These are phyloP conservation scores for Colletotrichum liaoningense DNA, from an alignment of 2,329 filamentous ascomycete genomes.

Conservation along the genomic window DNA sequence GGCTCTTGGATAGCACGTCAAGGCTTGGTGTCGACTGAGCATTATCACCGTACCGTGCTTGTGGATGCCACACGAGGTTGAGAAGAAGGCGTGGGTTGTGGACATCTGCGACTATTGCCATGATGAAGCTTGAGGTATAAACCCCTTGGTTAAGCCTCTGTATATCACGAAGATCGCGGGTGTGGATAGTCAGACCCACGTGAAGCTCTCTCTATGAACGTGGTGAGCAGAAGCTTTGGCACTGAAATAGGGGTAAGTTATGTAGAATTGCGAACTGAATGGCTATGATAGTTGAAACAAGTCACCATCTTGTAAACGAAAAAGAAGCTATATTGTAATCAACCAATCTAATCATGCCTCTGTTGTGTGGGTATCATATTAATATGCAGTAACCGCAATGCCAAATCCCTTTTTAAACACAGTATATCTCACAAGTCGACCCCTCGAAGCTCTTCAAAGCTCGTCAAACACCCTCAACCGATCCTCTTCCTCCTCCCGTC, in stretches of 20 bases:
- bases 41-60: too few species aligned
- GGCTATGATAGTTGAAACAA: background rate
- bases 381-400: background rate
- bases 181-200: too few species aligned
- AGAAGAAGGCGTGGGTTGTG: too few species aligned
- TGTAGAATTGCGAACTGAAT: too few species aligned
- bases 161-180: too few species aligned
- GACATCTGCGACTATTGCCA: too few species aligned
- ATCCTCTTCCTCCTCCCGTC: constrained; percentile 46
- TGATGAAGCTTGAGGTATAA: too few species aligned
- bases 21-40: too few species aligned
- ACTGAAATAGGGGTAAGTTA: background rate
- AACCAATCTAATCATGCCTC: background rate
- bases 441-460: constrained; percentile 46
- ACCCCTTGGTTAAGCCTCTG: too few species aligned
- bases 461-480: constrained; percentile 59
- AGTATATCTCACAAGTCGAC: background rate
- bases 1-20: too few species aligned
- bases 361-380: constrained; percentile 27
- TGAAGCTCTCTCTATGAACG: background rate
- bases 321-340: too few species aligned
- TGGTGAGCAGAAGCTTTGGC: background rate
- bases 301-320: background rate
- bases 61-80: too few species aligned
- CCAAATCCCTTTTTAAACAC: background rate